Base-by-base conservation (phyloP, 305 asterid species). In the Fraxinus platypoda region DNA sequence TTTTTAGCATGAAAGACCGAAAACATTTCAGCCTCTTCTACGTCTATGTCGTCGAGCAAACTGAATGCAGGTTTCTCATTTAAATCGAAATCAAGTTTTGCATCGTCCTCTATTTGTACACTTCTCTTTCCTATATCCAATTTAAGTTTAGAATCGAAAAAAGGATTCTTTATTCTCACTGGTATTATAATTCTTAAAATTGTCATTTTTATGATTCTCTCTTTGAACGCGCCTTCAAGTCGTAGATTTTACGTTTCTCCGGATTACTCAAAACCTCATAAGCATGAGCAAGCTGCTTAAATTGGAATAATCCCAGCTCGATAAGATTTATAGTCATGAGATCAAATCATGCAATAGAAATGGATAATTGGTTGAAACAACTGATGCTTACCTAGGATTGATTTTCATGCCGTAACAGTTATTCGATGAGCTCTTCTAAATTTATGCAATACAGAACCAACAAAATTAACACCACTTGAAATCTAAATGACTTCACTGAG, bases 241-340 rank as follows among this genome's bases (percentile, higher is more conserved):
- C 98, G 68, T 95, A 95, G 68, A 95, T 90, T 77, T 90, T 98
- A n/a, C 98, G 96, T 77, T 95, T 92, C 79, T 95, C 95, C 0
- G 98, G 97, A 74, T 95, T 95, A 80, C 97, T 93, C 77, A 95
- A 82, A 31, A 95, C 98, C 85, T 95, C 98, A 81, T 93, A 95
- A 8, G 98, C 98, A 34, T 93, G 98, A 78, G 98, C 95, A 78
- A 95, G 88, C 92, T 95, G 97, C 90, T 95, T 93, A 82, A 95
- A 93, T 97, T 93, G 90, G 35, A 35, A 35, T 35, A 35, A 35
- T 5, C 38, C 1, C 38, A 35, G 38, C 1, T 35, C 38, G 6
- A 0, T 6, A 35, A 35, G 38, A 35, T 35, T 35, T 35, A 6
- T 5, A 5, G 38, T 35, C 38, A 35, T 4, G 3, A 35, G 33